Conservation (phyloP, 345 rosid species). For the Linum usitatissimum region DNA sequence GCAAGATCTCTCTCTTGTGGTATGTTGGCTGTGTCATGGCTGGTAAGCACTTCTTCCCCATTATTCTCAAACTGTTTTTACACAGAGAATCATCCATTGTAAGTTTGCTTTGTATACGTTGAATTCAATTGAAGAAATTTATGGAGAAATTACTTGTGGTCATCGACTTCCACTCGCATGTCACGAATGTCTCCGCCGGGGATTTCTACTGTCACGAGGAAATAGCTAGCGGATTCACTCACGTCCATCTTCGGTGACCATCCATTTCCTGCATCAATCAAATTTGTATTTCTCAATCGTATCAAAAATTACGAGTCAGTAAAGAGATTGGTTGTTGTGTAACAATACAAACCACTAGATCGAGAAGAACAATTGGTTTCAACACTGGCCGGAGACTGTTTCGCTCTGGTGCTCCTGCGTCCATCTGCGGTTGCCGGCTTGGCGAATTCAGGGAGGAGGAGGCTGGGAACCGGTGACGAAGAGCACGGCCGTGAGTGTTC, state of each 20-base stretch:
- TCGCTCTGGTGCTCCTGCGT: constrained; percentile 8
- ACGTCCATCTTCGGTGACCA: constrained; percentile 66
- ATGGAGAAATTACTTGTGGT: constrained; percentile 30
- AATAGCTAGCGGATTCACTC: constrained; percentile 36
- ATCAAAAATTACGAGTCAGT: background rate
- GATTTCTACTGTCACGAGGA: constrained; percentile 50
- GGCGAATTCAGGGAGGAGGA: constrained; percentile 37
- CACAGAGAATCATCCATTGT: constrained; percentile 5
- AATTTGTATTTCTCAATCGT: background rate
- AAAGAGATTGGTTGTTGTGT: background rate
- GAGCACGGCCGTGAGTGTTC: background rate
- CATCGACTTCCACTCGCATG: constrained; percentile 64
- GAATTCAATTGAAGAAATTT: background rate
- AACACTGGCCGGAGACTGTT: constrained; percentile 10
- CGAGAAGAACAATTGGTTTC: constrained; percentile 7
- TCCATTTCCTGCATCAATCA: constrained; percentile 26
- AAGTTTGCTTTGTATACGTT: background rate
- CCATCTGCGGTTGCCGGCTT: constrained; percentile 18
- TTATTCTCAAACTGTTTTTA: constrained; percentile 43
- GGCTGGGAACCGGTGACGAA: constrained; percentile 1
- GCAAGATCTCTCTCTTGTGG: constrained; percentile 43
- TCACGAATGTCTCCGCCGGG: constrained; percentile 57
- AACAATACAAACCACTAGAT: constrained; percentile 18
- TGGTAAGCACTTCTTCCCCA: constrained; percentile 34
- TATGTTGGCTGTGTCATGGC: constrained; percentile 25